Percentiles rank a stretch among this genome's conserved stretches.
Conservation (phyloP, 176 grass and related monocot genomes). For the Guadua angustifolia region DNA sequence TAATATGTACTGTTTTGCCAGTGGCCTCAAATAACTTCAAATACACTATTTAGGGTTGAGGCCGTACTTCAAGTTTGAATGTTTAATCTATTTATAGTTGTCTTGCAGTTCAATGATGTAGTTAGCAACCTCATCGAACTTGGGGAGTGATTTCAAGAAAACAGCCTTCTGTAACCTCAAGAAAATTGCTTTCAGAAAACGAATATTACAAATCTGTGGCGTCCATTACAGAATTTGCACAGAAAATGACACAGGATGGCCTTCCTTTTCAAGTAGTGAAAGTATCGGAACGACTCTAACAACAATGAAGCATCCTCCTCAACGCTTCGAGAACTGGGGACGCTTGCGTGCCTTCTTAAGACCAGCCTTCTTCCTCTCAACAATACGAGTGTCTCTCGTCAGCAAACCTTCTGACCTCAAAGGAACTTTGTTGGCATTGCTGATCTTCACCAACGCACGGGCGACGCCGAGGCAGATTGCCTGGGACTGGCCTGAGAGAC, state of each 20-base stretch:
- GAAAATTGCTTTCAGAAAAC: slow-evolving; percentile 41
- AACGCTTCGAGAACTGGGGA: slow-evolving; percentile 96
- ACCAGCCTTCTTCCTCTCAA: slow-evolving; percentile 98
- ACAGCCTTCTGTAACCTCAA: slow-evolving; percentile 10
- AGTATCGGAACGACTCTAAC: slow-evolving; percentile 27
- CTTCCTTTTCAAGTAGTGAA: slow-evolving; percentile 31
- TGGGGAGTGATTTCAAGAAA: not conserved
- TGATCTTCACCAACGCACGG: slow-evolving; percentile 84
- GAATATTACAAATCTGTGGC: slow-evolving; percentile 47
- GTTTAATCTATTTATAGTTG: not conserved
- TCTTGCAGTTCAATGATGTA: not conserved
- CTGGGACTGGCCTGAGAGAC: slow-evolving; percentile 87
- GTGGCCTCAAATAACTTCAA: not conserved
- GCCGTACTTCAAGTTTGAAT: not conserved
- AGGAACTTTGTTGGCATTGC: slow-evolving; percentile 59
- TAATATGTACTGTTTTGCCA: not conserved
- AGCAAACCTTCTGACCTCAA: slow-evolving; percentile 81
- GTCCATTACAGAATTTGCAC: slow-evolving; percentile 47
- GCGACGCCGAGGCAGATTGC: slow-evolving; percentile 89
- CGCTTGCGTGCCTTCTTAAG: slow-evolving; percentile 93
- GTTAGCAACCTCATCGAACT: not conserved
- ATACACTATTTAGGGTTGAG: not conserved
- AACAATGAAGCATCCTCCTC: slow-evolving; percentile 45
- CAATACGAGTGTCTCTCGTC: slow-evolving; percentile 88
- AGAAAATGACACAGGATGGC: slow-evolving; percentile 2